A percentile compares a stretch with the other conserved stretches of the same genome.
phyloP scores from a whole-genome alignment of 371 early-diverging fungal species.

The Chytridiales sp. region DNA sequence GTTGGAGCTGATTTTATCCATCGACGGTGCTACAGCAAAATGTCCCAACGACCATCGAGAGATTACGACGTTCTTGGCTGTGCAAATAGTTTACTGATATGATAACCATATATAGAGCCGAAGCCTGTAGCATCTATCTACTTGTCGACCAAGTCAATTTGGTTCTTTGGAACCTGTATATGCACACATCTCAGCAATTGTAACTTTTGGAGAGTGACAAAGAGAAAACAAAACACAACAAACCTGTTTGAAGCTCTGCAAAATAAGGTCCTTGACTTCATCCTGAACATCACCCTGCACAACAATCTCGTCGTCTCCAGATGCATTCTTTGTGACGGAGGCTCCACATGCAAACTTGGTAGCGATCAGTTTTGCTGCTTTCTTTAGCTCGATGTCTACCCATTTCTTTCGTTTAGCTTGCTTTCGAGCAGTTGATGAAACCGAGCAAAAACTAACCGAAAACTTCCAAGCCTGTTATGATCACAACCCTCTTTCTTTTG shows the following conservation, averaged over 20 bases:
- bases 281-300: constrained; percentile 90
- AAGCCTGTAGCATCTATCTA: too few relatives aligned
- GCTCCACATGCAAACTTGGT: constrained; percentile 90
- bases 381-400: constrained; percentile 87
- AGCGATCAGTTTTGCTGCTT: constrained; percentile 91
- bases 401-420: not conserved
- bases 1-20: too few relatives aligned
- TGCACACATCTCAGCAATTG: too few relatives aligned
- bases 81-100: too few relatives aligned
- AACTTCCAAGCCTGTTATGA: constrained; percentile 73
- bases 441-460: constrained; percentile 46
- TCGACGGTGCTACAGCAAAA: too few relatives aligned
- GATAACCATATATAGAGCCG: too few relatives aligned
- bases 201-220: too few relatives aligned
- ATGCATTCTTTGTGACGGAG: constrained; percentile 87
- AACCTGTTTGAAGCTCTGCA: constrained; percentile 36
- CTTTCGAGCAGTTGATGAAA: not conserved
- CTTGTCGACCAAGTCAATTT: too few relatives aligned
- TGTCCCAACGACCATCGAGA: too few relatives aligned
- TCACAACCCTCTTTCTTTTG: constrained; percentile 84
- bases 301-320: constrained; percentile 88
- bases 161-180: too few relatives aligned
- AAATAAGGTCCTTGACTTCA: constrained; percentile 60
- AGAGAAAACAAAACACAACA: not conserved
- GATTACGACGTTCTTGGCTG: too few relatives aligned